Conservation (phyloP, 805 yeast species). For the Clavispora fructus region DNA sequence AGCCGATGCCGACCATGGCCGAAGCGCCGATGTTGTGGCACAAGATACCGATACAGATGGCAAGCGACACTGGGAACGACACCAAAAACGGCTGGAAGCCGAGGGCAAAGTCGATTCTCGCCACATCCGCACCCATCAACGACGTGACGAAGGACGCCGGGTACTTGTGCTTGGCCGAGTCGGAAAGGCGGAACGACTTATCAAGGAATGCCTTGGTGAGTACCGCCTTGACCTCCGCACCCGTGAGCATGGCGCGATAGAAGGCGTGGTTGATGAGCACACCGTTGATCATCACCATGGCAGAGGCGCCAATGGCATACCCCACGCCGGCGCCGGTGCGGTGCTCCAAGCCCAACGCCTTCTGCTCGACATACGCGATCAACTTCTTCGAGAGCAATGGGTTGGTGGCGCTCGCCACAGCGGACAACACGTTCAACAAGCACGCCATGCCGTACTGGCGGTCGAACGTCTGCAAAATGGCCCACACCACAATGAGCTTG, state of each 20-base stretch:
- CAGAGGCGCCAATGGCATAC: conserved; percentile 34
- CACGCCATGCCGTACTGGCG: conserved; percentile 23
- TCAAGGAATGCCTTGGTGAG: conserved; percentile 65
- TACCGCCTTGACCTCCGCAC: conserved; percentile 67
- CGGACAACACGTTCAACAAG: conserved; percentile 20
- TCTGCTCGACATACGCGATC: conserved; percentile 29
- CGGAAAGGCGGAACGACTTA: conserved; percentile 60
- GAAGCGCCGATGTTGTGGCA: conserved; percentile 66
- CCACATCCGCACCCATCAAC: conserved; percentile 73
- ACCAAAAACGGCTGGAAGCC: conserved; percentile 61
- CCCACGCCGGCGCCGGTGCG: conserved; percentile 35
- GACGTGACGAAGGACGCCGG: conserved; percentile 73
- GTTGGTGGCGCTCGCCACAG: conserved; percentile 20
- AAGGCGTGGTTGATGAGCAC: conserved; percentile 55
- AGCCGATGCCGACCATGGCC: conserved; percentile 64
- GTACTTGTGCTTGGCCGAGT: conserved; percentile 51
- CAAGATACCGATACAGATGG: conserved; percentile 59
- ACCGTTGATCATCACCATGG: conserved; percentile 25
- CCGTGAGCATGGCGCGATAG: conserved; percentile 54
- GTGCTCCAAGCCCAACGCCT: conserved; percentile 20
- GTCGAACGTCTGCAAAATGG: conserved; percentile 26
- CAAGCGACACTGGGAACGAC: conserved; percentile 59
- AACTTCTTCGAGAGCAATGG: conserved; percentile 36
- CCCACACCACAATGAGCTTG: conserved; percentile 16
- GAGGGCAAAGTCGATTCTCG: conserved; percentile 75